These are phyloP conservation scores for Wickerhamiella galacta DNA, from an alignment of 805 yeast species.

Conservation along the genomic window DNA sequence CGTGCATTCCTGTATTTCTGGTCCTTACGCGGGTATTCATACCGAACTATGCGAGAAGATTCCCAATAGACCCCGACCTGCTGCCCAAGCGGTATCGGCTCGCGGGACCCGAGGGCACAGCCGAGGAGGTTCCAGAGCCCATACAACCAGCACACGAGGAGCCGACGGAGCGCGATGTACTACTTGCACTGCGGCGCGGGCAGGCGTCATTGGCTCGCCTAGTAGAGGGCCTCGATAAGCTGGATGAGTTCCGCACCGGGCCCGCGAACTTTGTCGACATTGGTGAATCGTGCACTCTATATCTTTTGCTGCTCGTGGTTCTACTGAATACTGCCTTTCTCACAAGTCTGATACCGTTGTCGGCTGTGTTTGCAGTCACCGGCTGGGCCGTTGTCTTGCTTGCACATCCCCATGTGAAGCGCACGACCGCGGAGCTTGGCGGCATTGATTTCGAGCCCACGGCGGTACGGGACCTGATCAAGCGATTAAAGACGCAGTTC, in stretches of 20 bases:
- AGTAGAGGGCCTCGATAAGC: constrained; percentile 31
- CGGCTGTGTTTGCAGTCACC: constrained; percentile 32
- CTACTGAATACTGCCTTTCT: constrained; percentile 19
- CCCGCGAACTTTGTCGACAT: constrained; percentile 62
- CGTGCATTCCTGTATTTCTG: constrained; percentile 44
- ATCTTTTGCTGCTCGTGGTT: constrained; percentile 27
- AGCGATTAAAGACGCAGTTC: constrained; percentile 30
- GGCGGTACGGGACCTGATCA: constrained; percentile 22
- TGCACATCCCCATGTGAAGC: constrained; percentile 42
- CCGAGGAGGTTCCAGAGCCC: constrained; percentile 11
- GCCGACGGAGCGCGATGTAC: constrained; percentile 11
- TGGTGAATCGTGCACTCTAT: constrained; percentile 43
- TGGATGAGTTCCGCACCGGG: constrained; percentile 41
- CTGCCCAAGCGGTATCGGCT: too few relatives aligned
- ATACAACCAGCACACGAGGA: constrained; percentile 5
- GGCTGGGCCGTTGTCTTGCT: constrained; percentile 40
- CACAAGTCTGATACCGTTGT: constrained; percentile 36
- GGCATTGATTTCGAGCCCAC: constrained; percentile 13
- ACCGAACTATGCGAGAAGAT: constrained; percentile 39
- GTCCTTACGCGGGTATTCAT: constrained; percentile 42
- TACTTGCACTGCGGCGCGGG: constrained; percentile 20
- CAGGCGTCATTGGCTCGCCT: constrained; percentile 47
- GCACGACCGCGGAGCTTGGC: constrained; percentile 17
- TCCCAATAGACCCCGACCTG: constrained; percentile 12
- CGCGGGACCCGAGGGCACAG: constrained; percentile 9